Evolutionary conservation across 345 rosid genomes (phyloP), one percentile per base, ranked within the genome.

Genomic region (Sapria himalayana): DNA sequence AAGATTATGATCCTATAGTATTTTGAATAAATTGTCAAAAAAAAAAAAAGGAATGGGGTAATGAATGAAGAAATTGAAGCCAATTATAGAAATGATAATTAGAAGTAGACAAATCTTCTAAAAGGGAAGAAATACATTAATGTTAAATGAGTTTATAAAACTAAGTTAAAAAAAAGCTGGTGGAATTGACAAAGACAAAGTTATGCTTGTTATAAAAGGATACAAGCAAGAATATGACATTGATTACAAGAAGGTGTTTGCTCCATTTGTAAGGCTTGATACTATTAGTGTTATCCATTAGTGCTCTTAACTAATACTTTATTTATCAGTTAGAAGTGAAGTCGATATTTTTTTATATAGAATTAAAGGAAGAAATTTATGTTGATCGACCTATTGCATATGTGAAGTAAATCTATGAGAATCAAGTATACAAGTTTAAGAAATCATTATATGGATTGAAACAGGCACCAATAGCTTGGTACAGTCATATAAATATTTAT

Each of bases 91-190:
- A 37, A 37, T 18, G 15, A 37, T 15, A 37, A 19, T 15, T 37
- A 22, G 41, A 22, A 37, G 41, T 22, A 15, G 7, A 4, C 15
- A 4, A 15, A 3, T 15, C 19, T 0, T 4, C 18, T n/a, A 15
- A 37, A 14, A 14, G 22, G 41, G 20, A 7, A 4, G 6, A 37
- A 15, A 1, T 19, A 19, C 9, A 15, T 37, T 14, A 1, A n/a
- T 6, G 5, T 37, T 7, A 37, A 37, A 19, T 37, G 41, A 22
- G 19, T 37, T 3, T 37, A 37, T n/a, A 37, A 37, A n/a, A 37
- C 15, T 5, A 37, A 37, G 41, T 7, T 1, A n/a, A 37, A 37
- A 5, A n/a, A n/a, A 15, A 19, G 41, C 15, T 37, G 41, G 41
- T 16, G 4, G 7, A 7, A 12, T 19, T 15, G 19, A 14, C 41